Evolutionary conservation across 2,329 filamentous ascomycete genomes (phyloP), one percentile per base, ranked within the genome.

Genomic region (Pseudocercospora crystallina): DNA sequence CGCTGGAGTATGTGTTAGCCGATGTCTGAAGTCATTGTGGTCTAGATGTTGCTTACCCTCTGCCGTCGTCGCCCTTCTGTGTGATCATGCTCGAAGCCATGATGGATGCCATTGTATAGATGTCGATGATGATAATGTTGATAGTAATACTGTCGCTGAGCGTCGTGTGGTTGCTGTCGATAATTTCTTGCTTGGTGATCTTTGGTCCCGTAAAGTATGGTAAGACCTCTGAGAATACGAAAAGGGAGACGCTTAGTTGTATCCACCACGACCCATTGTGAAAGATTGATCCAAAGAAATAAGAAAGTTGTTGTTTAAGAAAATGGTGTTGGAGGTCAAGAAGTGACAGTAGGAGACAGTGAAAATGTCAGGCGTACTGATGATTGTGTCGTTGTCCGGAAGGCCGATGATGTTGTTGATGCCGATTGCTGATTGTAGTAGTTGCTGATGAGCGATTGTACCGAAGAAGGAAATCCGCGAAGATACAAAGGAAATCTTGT

Each of bases 261-360:
- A 75, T 43, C 71, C 72, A 57, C 69, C 70, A 45, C 70, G 70
- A 57, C 66, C 68, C 67, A 68, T 71, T 58, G 43, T 53, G 57
- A 57, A 42, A 54, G 54, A 57, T 52, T 53, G 54, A 49, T 53
- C 37, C 12, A 54, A 51, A 47, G 47, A 50, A 47, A 54, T 43
- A 54, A 48, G 20, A 26, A 7, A 26, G 20, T 26, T 26, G 20
- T 3, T 26, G 20, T 26, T 26, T 26, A 26, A 26, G 36, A 56
- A 54, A 46, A 41, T 13, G 15, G 33, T 41, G 31, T 43, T 51
- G 34, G 37, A 44, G 13, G 20, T 39, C 41, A 35, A 47, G 46
- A 51, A 56, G 43, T 43, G 20, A 45, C 17, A 46, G 41, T 49
- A 53, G 29, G 51, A 53, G 43, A 53, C 40, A 53, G 17, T 39